Base-by-base conservation (phyloP, 2,329 filamentous ascomycete species). In the Cladophialophora yegresii region DNA sequence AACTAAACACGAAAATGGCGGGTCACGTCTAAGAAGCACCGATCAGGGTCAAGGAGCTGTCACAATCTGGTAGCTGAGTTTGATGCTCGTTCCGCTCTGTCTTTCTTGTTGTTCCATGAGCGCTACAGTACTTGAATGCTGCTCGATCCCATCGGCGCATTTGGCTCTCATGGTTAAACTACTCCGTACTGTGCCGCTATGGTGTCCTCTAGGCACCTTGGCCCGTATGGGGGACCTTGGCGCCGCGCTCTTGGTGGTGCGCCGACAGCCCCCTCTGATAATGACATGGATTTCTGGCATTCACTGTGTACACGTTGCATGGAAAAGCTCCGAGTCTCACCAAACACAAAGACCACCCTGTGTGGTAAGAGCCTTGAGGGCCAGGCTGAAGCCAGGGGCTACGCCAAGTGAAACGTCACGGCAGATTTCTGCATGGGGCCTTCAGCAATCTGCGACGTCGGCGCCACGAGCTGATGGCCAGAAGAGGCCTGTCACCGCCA, bases 381-480 rank as follows among this genome's bases (percentile, higher is more conserved):
- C 9, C 32, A 59, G 49, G 30, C 47, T 59, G 57, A 33, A 22
- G 57, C 23, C 47, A 59, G 57, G 57, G 57, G 57, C 22, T 36
- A 33, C 40, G 54, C 58, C 60, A 58, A 61, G 53, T 66, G 64
- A 66, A 66, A 66, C 64, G 45, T 32, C 49, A 66, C 64, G 45
- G 43, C 49, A 62, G 58, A 51, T 36, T 55, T 63, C 64, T 66
- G 64, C 64, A 66, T 50, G 60, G 30, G 64, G 61, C 64, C 64
- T 66, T 51, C 26, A 32, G 45, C 40, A 63, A 60, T 59, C 57
- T 59, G 22, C 57, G 30, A 40, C 40, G 47, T 30, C 51, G 32
- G 47, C 53, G 57, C 8, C 47, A 59, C 47, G 26, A 33, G 30
- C n/a, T 58, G 55, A 58, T 9, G 26, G 43, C 36, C 26, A 57